A percentile compares a stretch with the other conserved stretches of the same genome.
phyloP scores from a whole-genome alignment of 495 filamentous ascomycete genomes.

The Xylaria venustula region DNA sequence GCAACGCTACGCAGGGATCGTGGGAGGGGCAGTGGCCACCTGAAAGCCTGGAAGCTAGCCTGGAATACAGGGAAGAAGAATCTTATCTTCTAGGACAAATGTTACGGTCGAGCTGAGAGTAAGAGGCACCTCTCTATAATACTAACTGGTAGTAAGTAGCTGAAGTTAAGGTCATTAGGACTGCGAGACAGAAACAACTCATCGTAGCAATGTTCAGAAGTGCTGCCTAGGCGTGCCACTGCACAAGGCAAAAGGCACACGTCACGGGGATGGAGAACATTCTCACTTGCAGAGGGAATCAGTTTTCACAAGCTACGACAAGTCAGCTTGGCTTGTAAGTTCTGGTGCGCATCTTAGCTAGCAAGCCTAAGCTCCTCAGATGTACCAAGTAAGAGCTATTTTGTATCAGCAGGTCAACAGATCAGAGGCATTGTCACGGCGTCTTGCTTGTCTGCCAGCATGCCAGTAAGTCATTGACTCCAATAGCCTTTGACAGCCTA shows the following conservation, averaged over 20 bases:
- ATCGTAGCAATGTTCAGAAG: background rate
- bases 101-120: too few relatives aligned
- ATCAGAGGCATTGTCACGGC: too few relatives aligned
- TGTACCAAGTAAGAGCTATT: too few relatives aligned
- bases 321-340: background rate
- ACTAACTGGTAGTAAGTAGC: background rate
- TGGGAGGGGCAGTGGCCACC: background rate
- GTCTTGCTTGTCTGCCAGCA: too few relatives aligned
- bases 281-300: background rate
- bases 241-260: background rate
- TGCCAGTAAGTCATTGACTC: too few relatives aligned
- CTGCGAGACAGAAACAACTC: background rate
- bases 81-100: background rate
- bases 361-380: background rate
- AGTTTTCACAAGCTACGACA: background rate
- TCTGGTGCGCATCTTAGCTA: background rate
- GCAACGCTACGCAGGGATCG: background rate
- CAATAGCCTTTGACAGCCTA: too few relatives aligned
- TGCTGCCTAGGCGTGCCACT: background rate
- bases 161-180: background rate
- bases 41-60: background rate
- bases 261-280: background rate
- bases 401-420: too few relatives aligned
- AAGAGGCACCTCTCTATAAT: too few relatives aligned
- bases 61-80: background rate